Percentiles rank a stretch among this genome's conserved stretches.
Conservation (phyloP, 129 eudicot genomes). For the Ambrosia artemisiifolia region DNA sequence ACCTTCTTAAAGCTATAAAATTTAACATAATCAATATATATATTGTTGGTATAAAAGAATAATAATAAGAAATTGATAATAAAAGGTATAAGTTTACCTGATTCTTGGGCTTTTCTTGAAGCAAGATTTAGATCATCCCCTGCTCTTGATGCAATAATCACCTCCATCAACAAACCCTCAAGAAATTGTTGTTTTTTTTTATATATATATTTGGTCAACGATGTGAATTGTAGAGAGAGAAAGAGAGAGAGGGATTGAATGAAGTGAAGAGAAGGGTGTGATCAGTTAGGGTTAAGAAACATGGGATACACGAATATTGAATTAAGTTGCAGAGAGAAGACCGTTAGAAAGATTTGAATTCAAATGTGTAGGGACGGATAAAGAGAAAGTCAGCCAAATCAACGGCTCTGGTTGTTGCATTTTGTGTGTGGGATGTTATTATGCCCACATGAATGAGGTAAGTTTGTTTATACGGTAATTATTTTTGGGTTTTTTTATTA, state of each 20-base stretch:
- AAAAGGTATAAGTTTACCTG: constrained; percentile 39
- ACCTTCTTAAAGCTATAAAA: constrained; percentile 70
- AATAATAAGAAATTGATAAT: neutral
- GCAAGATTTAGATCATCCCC: constrained; percentile 62
- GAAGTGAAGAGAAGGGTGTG: neutral
- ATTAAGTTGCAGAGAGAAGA: constrained; percentile 37
- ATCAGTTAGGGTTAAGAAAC: neutral
- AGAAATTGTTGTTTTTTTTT: neutral
- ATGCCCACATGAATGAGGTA: too few relatives aligned
- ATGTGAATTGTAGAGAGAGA: neutral
- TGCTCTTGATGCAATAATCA: constrained; percentile 38
- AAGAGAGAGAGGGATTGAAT: neutral
- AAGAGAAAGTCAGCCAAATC: constrained; percentile 14
- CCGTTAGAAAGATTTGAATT: constrained; percentile 36
- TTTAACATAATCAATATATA: neutral
- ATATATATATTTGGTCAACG: neutral
- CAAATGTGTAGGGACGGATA: constrained; percentile 32
- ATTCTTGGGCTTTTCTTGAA: constrained; percentile 95
- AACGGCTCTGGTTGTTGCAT: constrained; percentile 19
- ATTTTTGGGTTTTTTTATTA: neutral
- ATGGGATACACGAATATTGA: constrained; percentile 13
- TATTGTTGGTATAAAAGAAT: neutral
- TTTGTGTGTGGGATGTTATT: neutral
- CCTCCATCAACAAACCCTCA: constrained; percentile 57
- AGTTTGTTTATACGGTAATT: too few relatives aligned